A percentile compares a stretch with the other conserved stretches of the same genome.
Conservation (phyloP, 768 basidiomycete species). For the Mycena sanguinolenta region DNA sequence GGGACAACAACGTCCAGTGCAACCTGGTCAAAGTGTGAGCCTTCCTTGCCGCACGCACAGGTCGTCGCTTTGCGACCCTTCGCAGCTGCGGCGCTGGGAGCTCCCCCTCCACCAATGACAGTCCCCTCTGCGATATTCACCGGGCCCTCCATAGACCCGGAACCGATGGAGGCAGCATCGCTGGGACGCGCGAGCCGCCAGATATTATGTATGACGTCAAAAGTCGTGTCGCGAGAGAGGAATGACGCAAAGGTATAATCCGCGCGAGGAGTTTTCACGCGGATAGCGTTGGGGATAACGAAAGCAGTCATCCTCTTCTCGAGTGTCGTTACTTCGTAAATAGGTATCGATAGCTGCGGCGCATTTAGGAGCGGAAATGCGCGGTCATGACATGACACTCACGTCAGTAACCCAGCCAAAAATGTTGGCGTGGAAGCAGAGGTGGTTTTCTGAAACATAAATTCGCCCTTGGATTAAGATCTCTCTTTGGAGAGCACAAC, state of each 20-base stretch:
- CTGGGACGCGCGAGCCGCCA: conserved; percentile 93
- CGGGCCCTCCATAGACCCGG: conserved; percentile 51
- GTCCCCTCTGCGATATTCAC: conserved; percentile 40
- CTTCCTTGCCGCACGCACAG: conserved; percentile 81
- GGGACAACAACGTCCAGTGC: conserved; percentile 87
- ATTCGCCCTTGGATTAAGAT: conserved; percentile 96
- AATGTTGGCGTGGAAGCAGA: conserved; percentile 99
- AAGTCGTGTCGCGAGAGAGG: conserved; percentile 95
- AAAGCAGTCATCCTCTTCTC: conserved; percentile 99
- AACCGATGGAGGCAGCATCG: conserved; percentile 53
- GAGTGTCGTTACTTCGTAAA: conserved; percentile 85
- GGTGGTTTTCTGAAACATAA: conserved; percentile 98
- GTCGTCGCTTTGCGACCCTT: conserved; percentile 67
- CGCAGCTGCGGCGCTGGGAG: conserved; percentile 22
- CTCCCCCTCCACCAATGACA: conserved; percentile 30
- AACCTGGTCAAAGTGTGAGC: conserved; percentile 77
- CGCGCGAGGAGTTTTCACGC: conserved; percentile 82
- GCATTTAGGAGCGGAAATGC: conserved; percentile 14
- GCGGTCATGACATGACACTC: conserved; percentile 48
- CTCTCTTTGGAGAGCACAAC: conserved; percentile 96
- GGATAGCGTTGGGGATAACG: conserved; percentile 97
- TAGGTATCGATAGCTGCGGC: conserved; percentile 84
- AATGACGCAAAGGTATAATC: conserved; percentile 98
- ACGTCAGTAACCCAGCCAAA: conserved; percentile 99
- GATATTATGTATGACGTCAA: conserved; percentile 95